Evolutionary conservation across 371 early-diverging fungal species (phyloP).

Genomic region (Rhizopus arrhizus): DNA sequence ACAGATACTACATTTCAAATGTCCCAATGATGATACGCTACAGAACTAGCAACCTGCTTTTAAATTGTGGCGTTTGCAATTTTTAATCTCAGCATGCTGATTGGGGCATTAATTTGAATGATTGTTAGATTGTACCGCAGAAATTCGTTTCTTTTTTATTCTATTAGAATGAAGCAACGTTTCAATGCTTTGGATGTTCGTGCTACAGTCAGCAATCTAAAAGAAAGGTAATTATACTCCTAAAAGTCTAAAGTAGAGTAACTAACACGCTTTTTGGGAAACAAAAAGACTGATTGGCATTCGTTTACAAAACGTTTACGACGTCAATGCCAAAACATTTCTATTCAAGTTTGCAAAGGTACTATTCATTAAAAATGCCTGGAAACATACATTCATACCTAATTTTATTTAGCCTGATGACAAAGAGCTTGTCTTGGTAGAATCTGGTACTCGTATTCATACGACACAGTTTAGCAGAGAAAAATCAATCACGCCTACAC

Average conservation of each 20-base stretch:
- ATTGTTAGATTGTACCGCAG: not conserved
- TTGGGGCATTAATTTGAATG: too few species aligned
- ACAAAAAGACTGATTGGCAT: conserved; percentile 68
- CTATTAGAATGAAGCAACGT: conserved; percentile 66
- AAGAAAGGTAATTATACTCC: conserved; percentile 53
- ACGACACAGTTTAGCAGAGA: conserved; percentile 88
- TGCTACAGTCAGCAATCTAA: conserved; percentile 76
- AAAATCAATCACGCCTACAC: conserved; percentile 82
- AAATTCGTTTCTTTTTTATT: not conserved
- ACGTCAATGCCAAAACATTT: conserved; percentile 88
- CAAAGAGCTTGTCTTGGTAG: conserved; percentile 89
- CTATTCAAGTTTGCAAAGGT: conserved; percentile 91
- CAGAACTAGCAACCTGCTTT: too few species aligned
- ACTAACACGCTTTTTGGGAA: conserved; percentile 1
- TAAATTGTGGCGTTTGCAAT: too few species aligned
- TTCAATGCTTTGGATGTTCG: conserved; percentile 89
- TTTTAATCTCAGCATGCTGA: too few species aligned
- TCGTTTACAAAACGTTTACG: conserved; percentile 94
- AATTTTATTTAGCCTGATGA: conserved; percentile 63
- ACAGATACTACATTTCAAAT: too few species aligned
- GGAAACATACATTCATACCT: too few species aligned
- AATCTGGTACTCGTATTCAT: conserved; percentile 93
- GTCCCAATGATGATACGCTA: too few species aligned
- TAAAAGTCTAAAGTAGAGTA: not conserved
- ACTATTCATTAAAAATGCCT: not conserved